phyloP scores from a whole-genome alignment of 306 rosid species.

The Ziziphus jujuba region DNA sequence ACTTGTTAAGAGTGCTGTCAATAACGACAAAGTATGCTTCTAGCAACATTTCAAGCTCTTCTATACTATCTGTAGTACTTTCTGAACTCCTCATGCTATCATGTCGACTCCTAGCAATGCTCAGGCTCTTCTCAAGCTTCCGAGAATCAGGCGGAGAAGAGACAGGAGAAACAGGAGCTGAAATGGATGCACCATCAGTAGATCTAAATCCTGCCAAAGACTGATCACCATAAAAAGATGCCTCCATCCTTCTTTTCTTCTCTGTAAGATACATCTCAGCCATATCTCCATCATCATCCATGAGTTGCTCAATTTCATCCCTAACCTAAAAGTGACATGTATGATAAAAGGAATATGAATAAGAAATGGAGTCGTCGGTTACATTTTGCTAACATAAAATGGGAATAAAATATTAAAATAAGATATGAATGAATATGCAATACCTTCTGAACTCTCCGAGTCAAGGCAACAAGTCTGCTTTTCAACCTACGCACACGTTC shows the following conservation, averaged over 20 bases:
- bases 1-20: conserved; percentile 92
- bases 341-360: conserved; percentile 14
- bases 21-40: conserved; percentile 99
- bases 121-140: conserved; percentile 80
- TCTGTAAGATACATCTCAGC: conserved; percentile 98
- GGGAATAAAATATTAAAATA: too few species aligned
- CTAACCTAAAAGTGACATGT: conserved; percentile 69
- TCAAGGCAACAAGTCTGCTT: conserved; percentile 96
- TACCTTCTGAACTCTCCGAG: conserved; percentile 99
- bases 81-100: conserved; percentile 91
- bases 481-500: conserved; percentile 97
- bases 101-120: conserved; percentile 94
- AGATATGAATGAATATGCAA: conserved; percentile 12
- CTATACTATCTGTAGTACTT: conserved; percentile 79
- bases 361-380: conserved; percentile 3
- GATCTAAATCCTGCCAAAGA: conserved; percentile 75
- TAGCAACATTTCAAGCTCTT: conserved; percentile 98
- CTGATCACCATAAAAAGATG: conserved; percentile 80
- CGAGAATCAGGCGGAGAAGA: conserved; percentile 88
- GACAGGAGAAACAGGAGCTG: conserved; percentile 98
- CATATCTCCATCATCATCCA: conserved; percentile 99
- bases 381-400: conserved; percentile 30
- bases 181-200: conserved; percentile 71
- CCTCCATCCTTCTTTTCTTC: conserved; percentile 89
- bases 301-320: conserved; percentile 99